Conservation (phyloP, 352 stramenopile species). For the Globisporangium paroecandrum region DNA sequence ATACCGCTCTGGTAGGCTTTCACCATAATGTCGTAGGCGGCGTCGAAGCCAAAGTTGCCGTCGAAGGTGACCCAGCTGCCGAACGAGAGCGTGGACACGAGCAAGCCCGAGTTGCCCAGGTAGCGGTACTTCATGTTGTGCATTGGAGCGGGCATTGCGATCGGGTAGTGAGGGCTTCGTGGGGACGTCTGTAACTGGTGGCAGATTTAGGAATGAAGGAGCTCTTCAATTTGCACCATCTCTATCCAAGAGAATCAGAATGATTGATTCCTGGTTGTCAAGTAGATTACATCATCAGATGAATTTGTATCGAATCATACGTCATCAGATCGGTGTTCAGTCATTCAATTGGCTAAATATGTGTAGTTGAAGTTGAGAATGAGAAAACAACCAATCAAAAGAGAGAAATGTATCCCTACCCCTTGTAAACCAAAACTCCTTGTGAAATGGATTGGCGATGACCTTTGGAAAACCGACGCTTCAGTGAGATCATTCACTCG, state of each 20-base stretch:
- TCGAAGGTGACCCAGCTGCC: constrained; percentile 29
- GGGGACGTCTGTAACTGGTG: background rate
- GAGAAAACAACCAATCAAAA: background rate
- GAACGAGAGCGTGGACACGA: constrained; percentile 36
- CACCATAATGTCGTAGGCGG: constrained; percentile 29
- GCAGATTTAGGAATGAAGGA: background rate
- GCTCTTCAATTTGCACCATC: background rate
- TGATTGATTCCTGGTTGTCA: background rate
- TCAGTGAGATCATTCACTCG: no score
- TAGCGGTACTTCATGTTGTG: constrained; percentile 16
- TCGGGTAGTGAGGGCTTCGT: background rate
- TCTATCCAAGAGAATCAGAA: background rate
- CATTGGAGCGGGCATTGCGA: background rate
- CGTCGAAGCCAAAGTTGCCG: constrained; percentile 16
- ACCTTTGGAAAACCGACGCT: no score
- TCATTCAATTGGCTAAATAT: background rate
- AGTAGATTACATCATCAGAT: background rate
- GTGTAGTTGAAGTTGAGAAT: background rate
- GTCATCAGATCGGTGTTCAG: background rate
- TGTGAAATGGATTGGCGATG: background rate
- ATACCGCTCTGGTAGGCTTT: constrained; percentile 34
- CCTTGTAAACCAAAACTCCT: background rate
- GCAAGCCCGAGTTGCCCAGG: constrained; percentile 29
- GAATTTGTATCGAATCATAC: background rate
- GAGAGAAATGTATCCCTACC: background rate